Percentiles rank a stretch among this genome's conserved stretches.
These are phyloP conservation scores for Apiospora marii DNA, from an alignment of 2,329 filamentous ascomycete species.

Conservation along the genomic window DNA sequence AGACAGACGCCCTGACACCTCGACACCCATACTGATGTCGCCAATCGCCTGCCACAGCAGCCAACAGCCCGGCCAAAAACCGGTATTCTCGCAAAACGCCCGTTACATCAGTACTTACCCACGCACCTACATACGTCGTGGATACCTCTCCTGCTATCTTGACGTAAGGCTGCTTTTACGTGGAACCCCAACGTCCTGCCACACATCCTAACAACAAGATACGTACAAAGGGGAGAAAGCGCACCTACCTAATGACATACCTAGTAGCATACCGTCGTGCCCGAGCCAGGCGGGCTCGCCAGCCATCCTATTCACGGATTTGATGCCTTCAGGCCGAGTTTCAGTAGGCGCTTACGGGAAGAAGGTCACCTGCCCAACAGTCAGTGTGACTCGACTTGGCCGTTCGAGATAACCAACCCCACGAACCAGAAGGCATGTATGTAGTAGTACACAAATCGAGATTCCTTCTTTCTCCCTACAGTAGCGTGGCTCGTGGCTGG, in stretches of 20 bases:
- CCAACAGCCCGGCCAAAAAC: background rate
- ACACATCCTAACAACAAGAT: background rate
- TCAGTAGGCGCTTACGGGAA: background rate
- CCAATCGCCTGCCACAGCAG: background rate
- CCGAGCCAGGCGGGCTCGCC: background rate
- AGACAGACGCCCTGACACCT: too few relatives aligned
- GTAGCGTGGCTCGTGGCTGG: background rate
- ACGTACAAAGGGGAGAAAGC: background rate
- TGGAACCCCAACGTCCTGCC: constrained; percentile 11
- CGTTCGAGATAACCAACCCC: constrained; percentile 14
- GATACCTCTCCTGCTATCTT: background rate
- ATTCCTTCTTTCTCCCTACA: background rate
- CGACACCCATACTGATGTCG: background rate
- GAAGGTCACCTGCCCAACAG: background rate
- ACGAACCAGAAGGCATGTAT: background rate
- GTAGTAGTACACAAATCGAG: background rate
- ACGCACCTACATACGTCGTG: background rate
- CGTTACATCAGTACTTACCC: background rate
- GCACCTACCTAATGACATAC: background rate
- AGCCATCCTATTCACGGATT: background rate
- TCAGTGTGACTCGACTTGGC: background rate
- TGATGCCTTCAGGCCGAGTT: background rate
- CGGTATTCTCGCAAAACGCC: background rate
- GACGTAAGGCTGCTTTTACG: background rate
- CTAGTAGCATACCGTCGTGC: background rate